Base-by-base conservation (phyloP, 495 filamentous ascomycete genomes). In the Neohortaea acidophila region DNA sequence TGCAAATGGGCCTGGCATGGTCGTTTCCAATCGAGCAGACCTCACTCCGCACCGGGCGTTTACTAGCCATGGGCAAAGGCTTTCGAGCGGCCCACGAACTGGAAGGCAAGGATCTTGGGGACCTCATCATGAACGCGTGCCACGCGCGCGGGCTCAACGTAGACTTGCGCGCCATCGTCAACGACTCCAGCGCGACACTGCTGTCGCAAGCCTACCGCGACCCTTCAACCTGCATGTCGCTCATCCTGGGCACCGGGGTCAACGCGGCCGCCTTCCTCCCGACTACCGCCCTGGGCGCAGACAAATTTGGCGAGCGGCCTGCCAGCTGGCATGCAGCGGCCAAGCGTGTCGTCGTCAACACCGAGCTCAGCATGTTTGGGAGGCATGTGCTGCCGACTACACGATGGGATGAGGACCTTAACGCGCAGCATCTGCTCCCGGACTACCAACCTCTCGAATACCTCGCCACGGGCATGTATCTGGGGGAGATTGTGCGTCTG, bases 1-100 rank as follows among this genome's bases (percentile, higher is more conserved):
- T 78, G 31, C 61, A 61, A 14, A 72, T 78, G 60, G 75, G 75
- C 1, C 45, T 80, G 43, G 71, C 75, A 10, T 80, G 75, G 75
- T 76, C 74, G 1, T 79, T 80, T 55, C 75, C 75, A 3, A 64
- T 80, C 33, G 70, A 79, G 52, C 63, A 68, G 57, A 77, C 70
- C 1, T 78, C 74, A 3, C 60, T 64, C 29, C 61, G 64, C 44
- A 70, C 63, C 21, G 75, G 72, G 8, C 57, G 63, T 25, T 58
- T 79, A 10, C 62, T 73, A 26, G 62, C 64, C 12, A 80, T 80
- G 75, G 75, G 75, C 48, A 80, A 80, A 52, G 74, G 73, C 2
- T 79, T 79, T 48, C 53, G 61, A 31, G 75, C 71, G 33, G 72
- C 69, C 3, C 60, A 71, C 36, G 68, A 64, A 18, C 62, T 70